Evolutionary conservation across 768 basidiomycete species (phyloP).

Genomic region (Lepiota venenata): DNA sequence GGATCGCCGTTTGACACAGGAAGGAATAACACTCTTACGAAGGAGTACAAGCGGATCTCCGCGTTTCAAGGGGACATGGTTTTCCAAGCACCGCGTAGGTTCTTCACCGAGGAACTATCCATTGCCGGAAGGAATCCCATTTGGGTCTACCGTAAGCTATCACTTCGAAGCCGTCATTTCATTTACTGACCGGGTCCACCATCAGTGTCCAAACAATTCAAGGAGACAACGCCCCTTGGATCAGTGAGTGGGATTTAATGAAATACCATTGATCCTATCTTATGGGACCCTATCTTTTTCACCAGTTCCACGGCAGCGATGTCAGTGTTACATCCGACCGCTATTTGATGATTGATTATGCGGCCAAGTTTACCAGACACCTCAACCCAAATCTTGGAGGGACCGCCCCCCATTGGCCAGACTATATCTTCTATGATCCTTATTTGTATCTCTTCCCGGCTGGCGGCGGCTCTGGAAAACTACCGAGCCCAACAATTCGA

Average conservation of each 20-base stretch:
- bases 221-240: background rate
- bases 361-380: constrained; percentile 38
- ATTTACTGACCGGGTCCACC: background rate
- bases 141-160: constrained; percentile 36
- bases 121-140: constrained; percentile 27
- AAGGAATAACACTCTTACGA: constrained; percentile 22
- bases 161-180: no score
- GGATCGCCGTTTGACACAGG: constrained; percentile 25
- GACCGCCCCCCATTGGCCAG: background rate
- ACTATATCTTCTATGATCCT: background rate
- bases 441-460: background rate
- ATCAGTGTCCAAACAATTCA: background rate
- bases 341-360: constrained; percentile 27
- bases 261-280: background rate
- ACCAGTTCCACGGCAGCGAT: constrained; percentile 39
- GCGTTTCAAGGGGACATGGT: constrained; percentile 47
- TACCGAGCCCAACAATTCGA: background rate
- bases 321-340: constrained; percentile 30
- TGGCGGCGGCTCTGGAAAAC: background rate
- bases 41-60: constrained; percentile 49
- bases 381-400: constrained; percentile 37
- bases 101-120: constrained; percentile 37
- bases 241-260: background rate
- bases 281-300: background rate
- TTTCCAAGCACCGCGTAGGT: constrained; percentile 47